Evolutionary conservation across 208 protist species (phyloP).

Genomic region (Crithidia sp.): DNA sequence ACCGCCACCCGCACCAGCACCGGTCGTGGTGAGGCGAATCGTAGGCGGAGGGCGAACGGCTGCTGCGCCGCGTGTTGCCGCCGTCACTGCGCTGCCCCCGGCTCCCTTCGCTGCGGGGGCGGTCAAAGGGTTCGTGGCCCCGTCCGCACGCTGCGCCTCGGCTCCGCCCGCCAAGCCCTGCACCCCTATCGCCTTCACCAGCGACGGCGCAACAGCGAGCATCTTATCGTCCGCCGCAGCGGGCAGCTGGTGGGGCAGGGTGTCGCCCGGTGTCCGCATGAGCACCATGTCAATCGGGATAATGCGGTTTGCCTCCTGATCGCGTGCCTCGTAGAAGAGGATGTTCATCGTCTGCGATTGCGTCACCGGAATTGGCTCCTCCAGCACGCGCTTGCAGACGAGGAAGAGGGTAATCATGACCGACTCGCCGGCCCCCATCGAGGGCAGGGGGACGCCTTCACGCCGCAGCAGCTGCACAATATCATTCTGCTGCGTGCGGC

Average conservation of each 20-base stretch:
- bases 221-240: background rate
- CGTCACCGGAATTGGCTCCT: constrained; percentile 51
- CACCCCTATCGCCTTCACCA: background rate
- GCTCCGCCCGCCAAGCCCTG: background rate
- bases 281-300: constrained; percentile 85
- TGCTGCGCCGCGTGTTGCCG: constrained; percentile 4
- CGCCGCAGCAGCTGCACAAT: constrained; percentile 58
- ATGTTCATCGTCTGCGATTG: constrained; percentile 85
- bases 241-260: constrained; percentile 2
- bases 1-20: background rate
- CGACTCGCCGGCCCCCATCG: constrained; percentile 78
- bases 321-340: constrained; percentile 80
- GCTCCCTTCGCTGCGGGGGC: background rate
- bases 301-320: constrained; percentile 81
- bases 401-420: constrained; percentile 69
- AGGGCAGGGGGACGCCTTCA: constrained; percentile 76
- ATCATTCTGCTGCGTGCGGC: constrained; percentile 39
- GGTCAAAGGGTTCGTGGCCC: background rate
- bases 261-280: constrained; percentile 60
- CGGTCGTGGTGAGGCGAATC: constrained; percentile 19
- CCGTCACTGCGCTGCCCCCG: background rate
- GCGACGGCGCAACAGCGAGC: background rate
- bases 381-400: constrained; percentile 44
- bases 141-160: background rate
- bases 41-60: constrained; percentile 11